A percentile compares a stretch with the other conserved stretches of the same genome.
Conservation (phyloP, 257 asterid species). For the Rhazya stricta region DNA sequence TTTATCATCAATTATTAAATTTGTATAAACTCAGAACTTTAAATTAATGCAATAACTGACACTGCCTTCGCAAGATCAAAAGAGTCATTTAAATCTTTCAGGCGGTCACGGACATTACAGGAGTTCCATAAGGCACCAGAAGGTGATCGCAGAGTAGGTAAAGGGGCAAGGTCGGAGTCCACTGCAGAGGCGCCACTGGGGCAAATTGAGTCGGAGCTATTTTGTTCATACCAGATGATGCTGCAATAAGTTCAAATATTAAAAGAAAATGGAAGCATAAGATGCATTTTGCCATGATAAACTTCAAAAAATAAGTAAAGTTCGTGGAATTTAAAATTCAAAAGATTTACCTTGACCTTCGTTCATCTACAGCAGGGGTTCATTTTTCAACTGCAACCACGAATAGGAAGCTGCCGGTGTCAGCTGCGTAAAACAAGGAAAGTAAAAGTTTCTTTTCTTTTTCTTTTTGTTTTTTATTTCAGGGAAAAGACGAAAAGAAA, state of each 20-base stretch:
- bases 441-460: too few relatives aligned
- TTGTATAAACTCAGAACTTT: neutral
- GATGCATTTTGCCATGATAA: neutral
- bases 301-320: neutral
- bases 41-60: slow-evolving; percentile 16
- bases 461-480: too few relatives aligned
- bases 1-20: neutral
- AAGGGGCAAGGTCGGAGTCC: slow-evolving; percentile 43
- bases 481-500: too few relatives aligned
- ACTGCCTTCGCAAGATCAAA: slow-evolving; percentile 28
- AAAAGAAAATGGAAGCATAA: neutral
- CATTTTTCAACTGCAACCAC: too few relatives aligned
- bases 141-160: slow-evolving; percentile 59
- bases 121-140: slow-evolving; percentile 42
- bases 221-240: slow-evolving; percentile 43
- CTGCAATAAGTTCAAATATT: slow-evolving; percentile 10
- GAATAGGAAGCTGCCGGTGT: too few relatives aligned
- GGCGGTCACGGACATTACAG: slow-evolving; percentile 25
- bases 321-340: neutral
- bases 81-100: slow-evolving; percentile 25
- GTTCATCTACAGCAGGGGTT: too few relatives aligned
- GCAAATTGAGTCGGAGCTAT: slow-evolving; percentile 33
- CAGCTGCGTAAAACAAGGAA: too few relatives aligned
- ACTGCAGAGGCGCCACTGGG: slow-evolving; percentile 26
- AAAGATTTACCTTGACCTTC: too few relatives aligned